A percentile compares a stretch with the other conserved stretches of the same genome.
These are phyloP conservation scores for Mortierella sp. DNA, from an alignment of 371 early-diverging fungal genomes.

Conservation along the genomic window DNA sequence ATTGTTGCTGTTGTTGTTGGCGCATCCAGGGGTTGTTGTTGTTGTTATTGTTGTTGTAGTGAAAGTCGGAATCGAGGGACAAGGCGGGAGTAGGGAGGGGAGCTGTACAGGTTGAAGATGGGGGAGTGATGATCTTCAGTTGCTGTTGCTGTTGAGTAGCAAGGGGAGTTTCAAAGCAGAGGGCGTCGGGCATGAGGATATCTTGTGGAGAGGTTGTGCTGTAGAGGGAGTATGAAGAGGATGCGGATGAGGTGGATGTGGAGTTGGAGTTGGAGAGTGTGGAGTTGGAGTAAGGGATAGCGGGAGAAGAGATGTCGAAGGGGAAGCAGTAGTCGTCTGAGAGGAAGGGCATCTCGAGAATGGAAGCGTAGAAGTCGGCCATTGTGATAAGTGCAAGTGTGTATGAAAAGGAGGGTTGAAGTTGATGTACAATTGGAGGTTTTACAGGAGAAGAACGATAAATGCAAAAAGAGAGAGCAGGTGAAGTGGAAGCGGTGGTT, in stretches of 20 bases:
- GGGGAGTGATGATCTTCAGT: conserved; percentile 19
- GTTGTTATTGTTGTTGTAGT: conserved; percentile 8
- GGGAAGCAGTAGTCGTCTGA: conserved; percentile 62
- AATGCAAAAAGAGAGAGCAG: neutral
- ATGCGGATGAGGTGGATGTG: neutral
- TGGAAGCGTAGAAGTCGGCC: conserved; percentile 74
- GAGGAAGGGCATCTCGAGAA: conserved; percentile 69
- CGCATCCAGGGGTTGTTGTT: conserved; percentile 13
- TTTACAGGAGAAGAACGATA: neutral
- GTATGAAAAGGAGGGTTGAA: neutral
- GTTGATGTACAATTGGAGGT: neutral
- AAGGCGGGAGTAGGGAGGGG: conserved; percentile 9
- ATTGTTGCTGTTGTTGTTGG: conserved; percentile 13
- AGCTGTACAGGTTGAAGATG: neutral
- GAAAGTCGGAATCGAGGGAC: neutral
- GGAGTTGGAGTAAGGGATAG: neutral
- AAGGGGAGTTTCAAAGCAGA: conserved; percentile 6
- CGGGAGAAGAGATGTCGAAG: conserved; percentile 23
- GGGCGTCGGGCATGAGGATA: conserved; percentile 22
- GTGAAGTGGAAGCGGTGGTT: neutral
- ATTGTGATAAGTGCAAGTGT: conserved; percentile 62
- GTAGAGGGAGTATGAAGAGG: conserved; percentile 27
- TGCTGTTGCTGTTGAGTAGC: conserved; percentile 1
- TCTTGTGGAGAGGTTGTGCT: conserved; percentile 30
- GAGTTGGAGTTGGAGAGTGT: neutral